These are phyloP conservation scores for Tagetes patula DNA, from an alignment of 129 eudicot species.

Conservation along the genomic window DNA sequence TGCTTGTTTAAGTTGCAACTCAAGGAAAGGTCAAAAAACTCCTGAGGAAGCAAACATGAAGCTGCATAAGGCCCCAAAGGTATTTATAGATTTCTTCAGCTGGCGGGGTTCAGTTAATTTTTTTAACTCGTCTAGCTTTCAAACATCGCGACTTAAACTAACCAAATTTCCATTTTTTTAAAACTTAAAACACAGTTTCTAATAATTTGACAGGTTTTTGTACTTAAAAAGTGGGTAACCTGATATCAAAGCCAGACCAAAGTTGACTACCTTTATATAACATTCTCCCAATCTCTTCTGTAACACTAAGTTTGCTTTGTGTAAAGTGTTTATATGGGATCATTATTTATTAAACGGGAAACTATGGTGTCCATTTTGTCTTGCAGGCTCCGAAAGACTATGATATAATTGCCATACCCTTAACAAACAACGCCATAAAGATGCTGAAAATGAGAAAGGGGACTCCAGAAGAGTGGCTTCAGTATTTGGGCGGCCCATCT, in stretches of 20 bases:
- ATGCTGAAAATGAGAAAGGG: constrained; percentile 66
- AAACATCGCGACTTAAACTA: background rate
- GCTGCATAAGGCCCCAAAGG: constrained; percentile 77
- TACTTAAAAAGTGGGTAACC: background rate
- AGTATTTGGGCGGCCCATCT: constrained; percentile 61
- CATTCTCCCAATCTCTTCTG: background rate
- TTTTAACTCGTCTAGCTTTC: background rate
- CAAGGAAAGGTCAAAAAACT: constrained; percentile 92
- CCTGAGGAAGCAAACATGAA: constrained; percentile 85
- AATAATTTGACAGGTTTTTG: background rate
- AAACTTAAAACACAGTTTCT: background rate
- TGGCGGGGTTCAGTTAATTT: background rate
- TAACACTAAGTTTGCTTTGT: background rate
- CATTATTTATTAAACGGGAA: background rate
- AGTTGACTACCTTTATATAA: background rate
- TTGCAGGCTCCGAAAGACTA: constrained; percentile 89
- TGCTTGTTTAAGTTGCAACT: constrained; percentile 91
- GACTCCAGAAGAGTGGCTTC: constrained; percentile 86
- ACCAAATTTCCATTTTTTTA: background rate
- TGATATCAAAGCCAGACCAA: background rate
- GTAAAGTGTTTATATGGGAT: background rate
- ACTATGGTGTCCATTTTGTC: constrained; percentile 6
- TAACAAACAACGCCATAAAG: constrained; percentile 58
- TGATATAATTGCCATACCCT: constrained; percentile 79
- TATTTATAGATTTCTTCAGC: constrained; percentile 25